Percentiles rank a stretch among this genome's conserved stretches.
Conservation (phyloP, 352 stramenopile species). For the Thalassiosira hispida region DNA sequence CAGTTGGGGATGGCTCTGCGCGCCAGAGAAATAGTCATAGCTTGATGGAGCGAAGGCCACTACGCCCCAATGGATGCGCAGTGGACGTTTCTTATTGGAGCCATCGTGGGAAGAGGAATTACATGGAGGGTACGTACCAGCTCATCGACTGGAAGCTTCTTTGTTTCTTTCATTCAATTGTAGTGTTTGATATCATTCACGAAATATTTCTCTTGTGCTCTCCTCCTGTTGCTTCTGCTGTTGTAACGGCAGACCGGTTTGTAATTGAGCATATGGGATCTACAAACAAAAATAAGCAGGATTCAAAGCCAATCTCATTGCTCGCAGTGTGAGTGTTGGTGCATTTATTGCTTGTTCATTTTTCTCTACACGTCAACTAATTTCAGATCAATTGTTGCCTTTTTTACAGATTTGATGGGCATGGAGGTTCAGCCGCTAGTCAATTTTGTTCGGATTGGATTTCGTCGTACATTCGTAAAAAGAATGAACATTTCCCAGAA, state of each 20-base stretch:
- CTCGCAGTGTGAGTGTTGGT: constrained; percentile 51
- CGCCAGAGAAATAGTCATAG: constrained; percentile 62
- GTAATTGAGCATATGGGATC: constrained; percentile 80
- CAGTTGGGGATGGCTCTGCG: constrained; percentile 74
- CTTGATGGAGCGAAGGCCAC: constrained; percentile 71
- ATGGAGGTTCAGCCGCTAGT: constrained; percentile 76
- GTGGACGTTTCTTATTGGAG: constrained; percentile 83
- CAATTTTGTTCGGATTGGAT: constrained; percentile 86
- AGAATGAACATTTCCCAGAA: constrained; percentile 73
- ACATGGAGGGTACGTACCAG: constrained; percentile 83
- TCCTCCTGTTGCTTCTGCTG: background rate
- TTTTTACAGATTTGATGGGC: constrained; percentile 69
- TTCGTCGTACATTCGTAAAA: constrained; percentile 74
- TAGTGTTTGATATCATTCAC: background rate
- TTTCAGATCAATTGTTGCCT: constrained; percentile 55
- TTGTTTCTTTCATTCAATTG: background rate
- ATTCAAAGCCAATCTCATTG: constrained; percentile 58
- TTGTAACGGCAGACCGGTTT: constrained; percentile 63
- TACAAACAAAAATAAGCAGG: constrained; percentile 54
- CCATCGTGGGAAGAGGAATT: constrained; percentile 73
- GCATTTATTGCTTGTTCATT: constrained; percentile 10
- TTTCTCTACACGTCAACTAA: constrained; percentile 63
- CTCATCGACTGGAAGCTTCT: constrained; percentile 2
- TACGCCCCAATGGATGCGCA: constrained; percentile 72
- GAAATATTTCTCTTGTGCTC: background rate